Conservation (phyloP, 192 early-diverging fungal species). For the Fimicolochytrium jonesii region DNA sequence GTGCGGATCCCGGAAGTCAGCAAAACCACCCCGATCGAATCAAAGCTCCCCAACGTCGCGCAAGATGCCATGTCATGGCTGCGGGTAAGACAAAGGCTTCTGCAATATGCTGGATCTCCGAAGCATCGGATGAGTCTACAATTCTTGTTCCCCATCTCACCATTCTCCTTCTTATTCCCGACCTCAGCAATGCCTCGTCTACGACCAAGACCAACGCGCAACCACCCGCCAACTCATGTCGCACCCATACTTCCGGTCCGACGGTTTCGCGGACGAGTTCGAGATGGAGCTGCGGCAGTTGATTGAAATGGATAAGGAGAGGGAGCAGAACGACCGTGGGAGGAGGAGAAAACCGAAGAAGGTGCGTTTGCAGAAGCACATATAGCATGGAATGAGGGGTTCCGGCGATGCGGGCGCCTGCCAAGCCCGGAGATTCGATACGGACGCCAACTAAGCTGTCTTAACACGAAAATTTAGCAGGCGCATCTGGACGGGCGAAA, state of each 20-base stretch:
- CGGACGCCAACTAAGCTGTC: too few relatives aligned
- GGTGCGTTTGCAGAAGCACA: constrained; percentile 6
- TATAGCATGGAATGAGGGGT: neutral
- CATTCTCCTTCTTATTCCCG: neutral
- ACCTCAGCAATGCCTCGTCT: constrained; percentile 50
- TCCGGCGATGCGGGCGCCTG: neutral
- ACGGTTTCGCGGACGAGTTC: constrained; percentile 50
- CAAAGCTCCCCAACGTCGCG: constrained; percentile 48
- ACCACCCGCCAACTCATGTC: constrained; percentile 54
- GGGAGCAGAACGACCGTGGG: constrained; percentile 40
- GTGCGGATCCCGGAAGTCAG: constrained; percentile 54
- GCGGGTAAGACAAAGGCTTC: constrained; percentile 32
- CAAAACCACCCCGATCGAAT: constrained; percentile 52
- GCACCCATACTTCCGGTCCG: constrained; percentile 56
- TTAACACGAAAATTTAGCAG: too few relatives aligned
- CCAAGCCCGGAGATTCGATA: neutral
- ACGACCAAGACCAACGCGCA: constrained; percentile 58
- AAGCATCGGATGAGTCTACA: neutral
- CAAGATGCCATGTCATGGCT: constrained; percentile 53
- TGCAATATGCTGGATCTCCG: neutral
- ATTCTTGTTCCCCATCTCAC: neutral
- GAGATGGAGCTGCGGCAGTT: constrained; percentile 48
- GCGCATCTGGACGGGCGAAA: constrained; percentile 19
- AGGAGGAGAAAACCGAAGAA: constrained; percentile 38
- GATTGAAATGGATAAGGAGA: constrained; percentile 50